Base-by-base conservation (phyloP, 169 alveolate species). In the Plasmodium gonderi region DNA sequence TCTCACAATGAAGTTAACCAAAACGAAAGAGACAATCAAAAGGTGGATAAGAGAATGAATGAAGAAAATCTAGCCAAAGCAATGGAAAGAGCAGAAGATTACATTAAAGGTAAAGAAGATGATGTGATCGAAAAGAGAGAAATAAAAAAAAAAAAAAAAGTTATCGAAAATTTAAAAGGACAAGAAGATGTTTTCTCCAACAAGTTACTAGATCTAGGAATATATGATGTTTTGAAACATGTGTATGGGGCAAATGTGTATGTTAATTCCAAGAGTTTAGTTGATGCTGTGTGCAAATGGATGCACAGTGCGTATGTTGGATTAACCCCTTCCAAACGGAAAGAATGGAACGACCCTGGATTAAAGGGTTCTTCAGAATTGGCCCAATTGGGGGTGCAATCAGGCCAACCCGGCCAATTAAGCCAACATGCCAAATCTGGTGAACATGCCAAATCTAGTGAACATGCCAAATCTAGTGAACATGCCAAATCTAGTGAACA, bases 31-130 rank as follows among this genome's bases (percentile, higher is more conserved):
- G 7, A 1, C 11, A 0, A 3, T 9, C 40, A 2, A 7, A 29
- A 6, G 7, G 47, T 4, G 5, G 79, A 40, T n/a, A n/a, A n/a
- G n/a, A n/a, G n/a, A 12, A n/a, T 20, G 79, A 31, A 31, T 4
- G 89, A 90, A 23, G 67, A 45, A 29, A 42, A 45, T n/a, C 74
- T 90, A 5, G 26, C 36, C 14, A n/a, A 79, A n/a, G 91, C 91
- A 0, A 64, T 90, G 74, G 38, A 90, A 67, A 65, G 38, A 17
- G 90, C 91, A 33, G 82, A 90, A 49, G 47, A 47, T 3, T 90
- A 90, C 38, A 77, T 90, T 49, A 76, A 90, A 69, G 94, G 94
- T 5, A 90, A 76, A 23, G 68, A 90, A 69, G 94, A 90, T 51
- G 65, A 76, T 51, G 69, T 90, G 26, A 67, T 90, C 49, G 83